Base-by-base conservation (phyloP, 306 rosid species). In the Vigna mungo region DNA sequence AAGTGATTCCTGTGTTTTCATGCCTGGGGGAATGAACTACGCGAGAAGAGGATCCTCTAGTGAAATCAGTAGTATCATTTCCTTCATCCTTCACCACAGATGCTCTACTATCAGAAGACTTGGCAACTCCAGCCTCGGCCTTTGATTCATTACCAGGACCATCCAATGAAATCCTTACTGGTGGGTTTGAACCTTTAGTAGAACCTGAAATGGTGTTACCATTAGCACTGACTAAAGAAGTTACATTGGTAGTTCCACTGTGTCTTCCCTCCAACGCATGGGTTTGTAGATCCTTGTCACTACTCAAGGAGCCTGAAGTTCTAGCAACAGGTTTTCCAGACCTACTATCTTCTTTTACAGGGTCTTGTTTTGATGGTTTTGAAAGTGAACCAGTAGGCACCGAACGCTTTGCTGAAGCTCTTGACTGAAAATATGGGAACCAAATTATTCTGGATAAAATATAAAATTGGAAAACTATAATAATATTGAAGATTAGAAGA, bases 21-120 rank as follows among this genome's bases (percentile, higher is more conserved):
- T 89, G 88, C 83, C 96, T 81, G 65, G 97, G 99, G 77, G 99
- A 95, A 81, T 90, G 92, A 70, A 83, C 78, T 58, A 84, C 78
- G 32, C 98, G 94, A 78, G 98, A 89, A 72, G 90, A 86, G 36
- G 90, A 79, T 76, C 85, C 90, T 84, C 95, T 87, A 11, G 88
- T 51, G 32, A 83, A 78, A 69, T 95, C 98, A 67, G 85, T 78
- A 64, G 54, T 53, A 68, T 92, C 97, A 83, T 56, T 82, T 71
- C 86, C 90, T 58, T 95, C 97, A 64, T 92, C 98, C 92, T 91
- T 95, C 17, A 75, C 78, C 56, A 79, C 34, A 70, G 94, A 85
- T 74, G 81, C 62, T 85, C 91, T 91, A 61, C 81, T 27, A 81
- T 87, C 93, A 54, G 92, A 87, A 75, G 96, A 68, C 87, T 88